Percentiles rank a stretch among this genome's conserved stretches.
Conservation (phyloP, 768 basidiomycete species). For the Floccularia luteovirens region DNA sequence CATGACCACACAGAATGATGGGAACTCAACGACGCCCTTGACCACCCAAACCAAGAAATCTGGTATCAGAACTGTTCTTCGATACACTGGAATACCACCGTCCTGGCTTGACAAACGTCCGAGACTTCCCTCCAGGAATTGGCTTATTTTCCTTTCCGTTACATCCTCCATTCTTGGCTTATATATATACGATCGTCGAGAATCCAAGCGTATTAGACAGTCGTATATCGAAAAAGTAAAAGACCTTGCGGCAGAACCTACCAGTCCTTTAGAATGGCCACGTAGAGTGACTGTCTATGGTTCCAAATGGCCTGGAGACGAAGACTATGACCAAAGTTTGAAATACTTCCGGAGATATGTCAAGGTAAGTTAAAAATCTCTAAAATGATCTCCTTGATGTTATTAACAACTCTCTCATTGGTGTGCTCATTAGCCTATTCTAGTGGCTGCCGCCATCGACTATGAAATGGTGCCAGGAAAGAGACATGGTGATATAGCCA, state of each 20-base stretch:
- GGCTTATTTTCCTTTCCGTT: constrained; percentile 85
- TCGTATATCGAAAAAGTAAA: constrained; percentile 77
- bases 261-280: constrained; percentile 56
- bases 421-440: constrained; percentile 58
- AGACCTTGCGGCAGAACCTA: constrained; percentile 61
- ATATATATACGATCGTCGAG: constrained; percentile 80
- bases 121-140: constrained; percentile 83
- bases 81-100: constrained; percentile 60
- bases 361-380: constrained; percentile 55
- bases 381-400: too few species aligned
- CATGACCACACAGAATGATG: too few species aligned
- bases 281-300: constrained; percentile 84
- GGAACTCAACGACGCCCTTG: too few species aligned
- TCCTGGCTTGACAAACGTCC: constrained; percentile 84
- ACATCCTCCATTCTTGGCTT: constrained; percentile 63
- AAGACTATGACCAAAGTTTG: constrained; percentile 78
- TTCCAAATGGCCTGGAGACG: constrained; percentile 91
- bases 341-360: constrained; percentile 95
- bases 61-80: constrained; percentile 54
- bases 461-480: constrained; percentile 79
- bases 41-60: too few species aligned
- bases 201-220: constrained; percentile 72
- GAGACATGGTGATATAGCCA: constrained; percentile 80
- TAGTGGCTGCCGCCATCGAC: constrained; percentile 92
- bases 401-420: background rate